Percentiles rank a stretch among this genome's conserved stretches.
These are phyloP conservation scores for Citrullus amarus DNA, from an alignment of 306 rosid species.

Conservation along the genomic window DNA sequence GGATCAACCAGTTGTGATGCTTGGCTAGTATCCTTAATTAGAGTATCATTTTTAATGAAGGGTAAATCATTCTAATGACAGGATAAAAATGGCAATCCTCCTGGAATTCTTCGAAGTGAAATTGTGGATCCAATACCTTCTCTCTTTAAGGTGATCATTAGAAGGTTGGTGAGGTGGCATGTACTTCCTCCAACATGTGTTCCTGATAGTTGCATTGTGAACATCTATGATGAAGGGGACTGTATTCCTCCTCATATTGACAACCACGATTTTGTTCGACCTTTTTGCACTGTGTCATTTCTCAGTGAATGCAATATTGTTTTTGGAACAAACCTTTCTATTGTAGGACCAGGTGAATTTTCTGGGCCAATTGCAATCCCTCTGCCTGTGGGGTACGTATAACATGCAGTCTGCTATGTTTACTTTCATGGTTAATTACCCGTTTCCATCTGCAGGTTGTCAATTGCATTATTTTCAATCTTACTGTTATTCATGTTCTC, in stretches of 20 bases:
- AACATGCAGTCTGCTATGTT: neutral
- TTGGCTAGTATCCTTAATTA: neutral
- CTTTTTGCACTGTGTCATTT: conserved; percentile 92
- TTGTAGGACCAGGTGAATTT: conserved; percentile 64
- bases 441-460: neutral
- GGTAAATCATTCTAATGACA: conserved; percentile 17
- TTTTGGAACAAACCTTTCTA: conserved; percentile 63
- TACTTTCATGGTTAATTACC: neutral
- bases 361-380: conserved; percentile 47
- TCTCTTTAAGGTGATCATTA: conserved; percentile 88
- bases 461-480: neutral
- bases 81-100: conserved; percentile 89
- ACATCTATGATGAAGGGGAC: conserved; percentile 89
- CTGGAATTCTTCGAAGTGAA: conserved; percentile 58
- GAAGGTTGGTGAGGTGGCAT: conserved; percentile 78
- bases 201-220: conserved; percentile 96
- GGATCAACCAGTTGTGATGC: neutral
- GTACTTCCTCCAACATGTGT: conserved; percentile 82
- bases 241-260: conserved; percentile 95
- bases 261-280: conserved; percentile 91
- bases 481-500: conserved; percentile 9
- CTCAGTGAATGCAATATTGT: conserved; percentile 79
- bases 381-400: conserved; percentile 74
- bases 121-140: conserved; percentile 64
- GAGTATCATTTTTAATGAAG: conserved; percentile 6